phyloP scores from a whole-genome alignment of 108 stramenopile genomes.

The Cyclostephanos tholiformis region DNA sequence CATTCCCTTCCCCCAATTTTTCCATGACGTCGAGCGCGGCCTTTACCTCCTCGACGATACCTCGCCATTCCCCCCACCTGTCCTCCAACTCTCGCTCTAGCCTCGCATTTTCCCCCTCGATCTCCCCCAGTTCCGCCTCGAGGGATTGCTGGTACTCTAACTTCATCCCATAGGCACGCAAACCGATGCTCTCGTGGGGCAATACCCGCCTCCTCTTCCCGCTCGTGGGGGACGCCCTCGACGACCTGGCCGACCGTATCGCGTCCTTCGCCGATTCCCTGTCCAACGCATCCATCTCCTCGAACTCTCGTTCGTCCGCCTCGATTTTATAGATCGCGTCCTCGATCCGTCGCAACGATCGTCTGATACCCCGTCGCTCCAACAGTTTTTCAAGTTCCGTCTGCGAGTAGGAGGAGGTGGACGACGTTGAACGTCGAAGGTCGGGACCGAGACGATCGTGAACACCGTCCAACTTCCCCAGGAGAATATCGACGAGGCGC shows the following conservation, averaged over 20 bases:
- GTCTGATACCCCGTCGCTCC: slow-evolving; percentile 11
- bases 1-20: slow-evolving; percentile 13
- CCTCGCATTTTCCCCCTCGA: slow-evolving; percentile 32
- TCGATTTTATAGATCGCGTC: slow-evolving; percentile 25
- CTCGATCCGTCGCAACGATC: slow-evolving; percentile 28
- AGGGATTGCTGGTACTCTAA: slow-evolving; percentile 28
- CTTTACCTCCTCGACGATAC: slow-evolving; percentile 30
- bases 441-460: slow-evolving; percentile 26
- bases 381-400: slow-evolving; percentile 24
- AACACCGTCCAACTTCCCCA: slow-evolving; percentile 36
- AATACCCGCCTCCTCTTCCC: slow-evolving; percentile 24
- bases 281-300: slow-evolving; percentile 26
- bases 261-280: slow-evolving; percentile 33
- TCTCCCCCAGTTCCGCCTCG: slow-evolving; percentile 11
- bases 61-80: slow-evolving; percentile 35
- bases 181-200: slow-evolving; percentile 29
- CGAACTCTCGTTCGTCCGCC: slow-evolving; percentile 5
- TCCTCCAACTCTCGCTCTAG: slow-evolving; percentile 35
- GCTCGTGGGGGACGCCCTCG: not conserved
- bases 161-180: slow-evolving; percentile 37
- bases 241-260: slow-evolving; percentile 13
- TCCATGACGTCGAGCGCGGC: slow-evolving; percentile 12
- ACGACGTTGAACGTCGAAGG: not conserved
- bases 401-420: not conserved
- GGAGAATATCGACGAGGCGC: slow-evolving; percentile 23